These are phyloP conservation scores for Xylariaceae sp. DNA, from an alignment of 2,329 filamentous ascomycete genomes.

Conservation along the genomic window DNA sequence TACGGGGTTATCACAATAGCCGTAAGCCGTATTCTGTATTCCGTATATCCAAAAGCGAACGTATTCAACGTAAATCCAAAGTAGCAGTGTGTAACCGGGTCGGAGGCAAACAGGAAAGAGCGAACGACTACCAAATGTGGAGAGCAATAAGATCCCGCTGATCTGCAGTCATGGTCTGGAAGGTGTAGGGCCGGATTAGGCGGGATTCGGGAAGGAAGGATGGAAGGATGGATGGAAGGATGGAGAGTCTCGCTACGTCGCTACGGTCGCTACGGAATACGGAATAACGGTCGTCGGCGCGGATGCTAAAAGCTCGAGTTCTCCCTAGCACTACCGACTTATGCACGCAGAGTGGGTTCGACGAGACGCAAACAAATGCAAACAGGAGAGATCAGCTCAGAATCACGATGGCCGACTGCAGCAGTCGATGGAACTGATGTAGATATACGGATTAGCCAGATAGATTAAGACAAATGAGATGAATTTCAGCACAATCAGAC, in stretches of 20 bases:
- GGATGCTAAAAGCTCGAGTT: not conserved
- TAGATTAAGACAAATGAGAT: not conserved
- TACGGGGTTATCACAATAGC: slow-evolving; percentile 21
- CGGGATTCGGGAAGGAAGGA: not conserved
- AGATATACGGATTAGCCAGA: not conserved
- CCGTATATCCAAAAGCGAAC: too few relatives aligned
- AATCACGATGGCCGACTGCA: not conserved
- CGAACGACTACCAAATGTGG: slow-evolving; percentile 21
- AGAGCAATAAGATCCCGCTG: slow-evolving; percentile 19
- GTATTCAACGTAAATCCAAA: too few relatives aligned
- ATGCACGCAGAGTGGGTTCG: not conserved
- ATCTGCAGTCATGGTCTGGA: slow-evolving; percentile 29
- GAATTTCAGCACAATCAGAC: not conserved
- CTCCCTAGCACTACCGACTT: not conserved
- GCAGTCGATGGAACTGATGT: not conserved
- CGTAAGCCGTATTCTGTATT: slow-evolving; percentile 4
- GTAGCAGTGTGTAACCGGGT: too few relatives aligned
- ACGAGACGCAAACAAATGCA: not conserved
- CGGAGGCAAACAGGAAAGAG: too few relatives aligned
- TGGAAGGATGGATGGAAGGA: not conserved
- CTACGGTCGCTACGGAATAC: too few relatives aligned
- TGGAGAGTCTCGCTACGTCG: not conserved
- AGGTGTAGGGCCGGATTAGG: not conserved
- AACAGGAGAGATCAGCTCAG: not conserved
- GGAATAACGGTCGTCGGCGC: not conserved